phyloP scores from a whole-genome alignment of 148 eudicot species.

The Vaccinium myrtillus region DNA sequence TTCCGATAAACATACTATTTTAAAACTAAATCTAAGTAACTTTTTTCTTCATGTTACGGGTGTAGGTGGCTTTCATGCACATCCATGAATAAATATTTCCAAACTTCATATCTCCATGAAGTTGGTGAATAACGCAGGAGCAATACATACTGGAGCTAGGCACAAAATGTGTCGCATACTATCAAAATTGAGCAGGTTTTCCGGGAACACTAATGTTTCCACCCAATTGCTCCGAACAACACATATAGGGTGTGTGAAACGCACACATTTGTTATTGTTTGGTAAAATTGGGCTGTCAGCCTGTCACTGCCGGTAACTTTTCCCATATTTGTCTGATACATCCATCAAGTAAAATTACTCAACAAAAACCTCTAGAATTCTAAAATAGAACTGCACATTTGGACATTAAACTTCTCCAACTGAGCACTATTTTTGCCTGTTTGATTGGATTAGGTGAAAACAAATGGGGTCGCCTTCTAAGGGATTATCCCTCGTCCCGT shows the following conservation, averaged over 20 bases:
- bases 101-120: background rate
- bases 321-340: background rate
- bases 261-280: too few species aligned
- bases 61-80: background rate
- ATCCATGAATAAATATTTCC: background rate
- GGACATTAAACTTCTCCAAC: conserved; percentile 9
- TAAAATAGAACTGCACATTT: background rate
- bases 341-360: background rate
- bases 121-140: background rate
- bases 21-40: too few species aligned
- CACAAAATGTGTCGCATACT: background rate
- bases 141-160: background rate
- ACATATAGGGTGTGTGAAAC: background rate
- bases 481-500: background rate
- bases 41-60: background rate
- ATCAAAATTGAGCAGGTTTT: background rate
- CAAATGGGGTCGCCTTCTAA: background rate
- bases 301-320: background rate
- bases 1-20: too few species aligned
- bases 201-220: background rate
- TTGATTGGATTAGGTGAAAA: background rate
- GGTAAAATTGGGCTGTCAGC: background rate
- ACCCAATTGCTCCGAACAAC: background rate
- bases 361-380: background rate
- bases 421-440: background rate